phyloP scores from a whole-genome alignment of 164 flowering plant genomes.

The Platanus orientalis region DNA sequence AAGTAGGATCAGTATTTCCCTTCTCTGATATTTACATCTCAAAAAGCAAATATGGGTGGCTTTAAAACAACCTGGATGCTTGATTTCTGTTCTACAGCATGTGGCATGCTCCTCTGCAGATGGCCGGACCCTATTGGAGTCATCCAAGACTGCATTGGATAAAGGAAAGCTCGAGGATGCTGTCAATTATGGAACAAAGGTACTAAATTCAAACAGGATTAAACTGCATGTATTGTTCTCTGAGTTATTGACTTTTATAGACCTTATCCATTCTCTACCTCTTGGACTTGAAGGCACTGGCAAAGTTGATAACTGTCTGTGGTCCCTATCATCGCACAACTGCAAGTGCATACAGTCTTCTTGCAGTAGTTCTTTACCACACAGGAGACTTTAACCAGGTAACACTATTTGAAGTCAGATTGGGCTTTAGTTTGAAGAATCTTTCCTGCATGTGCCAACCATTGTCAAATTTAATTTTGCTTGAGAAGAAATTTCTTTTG shows the following conservation, averaged over 20 bases:
- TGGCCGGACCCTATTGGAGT: constrained; percentile 76
- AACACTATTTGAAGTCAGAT: constrained; percentile 2
- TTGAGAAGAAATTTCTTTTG: neutral
- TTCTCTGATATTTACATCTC: neutral
- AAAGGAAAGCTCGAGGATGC: constrained; percentile 95
- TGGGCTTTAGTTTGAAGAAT: neutral
- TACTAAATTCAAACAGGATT: constrained; percentile 15
- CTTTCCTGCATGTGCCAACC: neutral
- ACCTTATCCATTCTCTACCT: constrained; percentile 7
- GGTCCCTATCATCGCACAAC: constrained; percentile 87
- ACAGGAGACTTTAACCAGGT: constrained; percentile 96
- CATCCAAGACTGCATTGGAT: constrained; percentile 83
- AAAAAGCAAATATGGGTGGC: neutral
- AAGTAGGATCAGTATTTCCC: constrained; percentile 35
- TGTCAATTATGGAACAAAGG: constrained; percentile 80
- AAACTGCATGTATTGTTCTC: neutral
- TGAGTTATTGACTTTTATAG: neutral
- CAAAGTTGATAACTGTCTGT: constrained; percentile 83
- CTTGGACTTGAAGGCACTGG: constrained; percentile 56
- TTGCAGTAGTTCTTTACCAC: constrained; percentile 89
- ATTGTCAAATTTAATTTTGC: neutral
- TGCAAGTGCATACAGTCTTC: constrained; percentile 90
- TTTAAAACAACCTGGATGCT: neutral
- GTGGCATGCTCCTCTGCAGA: constrained; percentile 82
- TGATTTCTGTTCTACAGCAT: constrained; percentile 46